Evolutionary conservation across 306 rosid species (phyloP).

Genomic region (Mimosa bimucronata): DNA sequence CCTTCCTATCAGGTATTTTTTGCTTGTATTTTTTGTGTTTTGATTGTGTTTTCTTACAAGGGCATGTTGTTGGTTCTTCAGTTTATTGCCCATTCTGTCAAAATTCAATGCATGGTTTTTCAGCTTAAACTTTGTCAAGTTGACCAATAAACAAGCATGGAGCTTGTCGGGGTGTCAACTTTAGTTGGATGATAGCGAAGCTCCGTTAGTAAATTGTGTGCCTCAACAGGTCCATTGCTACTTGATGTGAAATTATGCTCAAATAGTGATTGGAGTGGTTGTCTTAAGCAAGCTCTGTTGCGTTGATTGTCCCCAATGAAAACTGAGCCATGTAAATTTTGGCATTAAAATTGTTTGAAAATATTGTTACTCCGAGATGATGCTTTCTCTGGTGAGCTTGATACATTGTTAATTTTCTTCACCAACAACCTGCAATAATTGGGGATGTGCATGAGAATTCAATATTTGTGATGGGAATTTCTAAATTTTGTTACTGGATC

Average conservation of each 20-base stretch:
- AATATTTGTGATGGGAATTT: no score
- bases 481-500: no score
- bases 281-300: background rate
- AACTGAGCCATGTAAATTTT: background rate
- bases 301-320: background rate
- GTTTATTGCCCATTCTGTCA: slow-evolving; percentile 11
- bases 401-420: no score
- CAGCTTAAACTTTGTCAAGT: background rate
- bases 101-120: slow-evolving; percentile 12
- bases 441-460: no score
- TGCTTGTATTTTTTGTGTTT: background rate
- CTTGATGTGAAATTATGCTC: slow-evolving; percentile 1
- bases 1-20: slow-evolving; percentile 82
- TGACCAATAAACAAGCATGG: background rate
- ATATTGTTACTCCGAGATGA: no score
- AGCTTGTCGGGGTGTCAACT: background rate
- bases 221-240: background rate
- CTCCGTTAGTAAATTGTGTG: slow-evolving; percentile 1
- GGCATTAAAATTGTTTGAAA: background rate
- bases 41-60: background rate
- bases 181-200: slow-evolving; percentile 15
- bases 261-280: background rate
- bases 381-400: no score
- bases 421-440: no score
- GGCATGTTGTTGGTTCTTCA: background rate